Evolutionary conservation across 2,329 filamentous ascomycete species (phyloP), one percentile per base, ranked within the genome.

Genomic region (Byssothecium circinans): DNA sequence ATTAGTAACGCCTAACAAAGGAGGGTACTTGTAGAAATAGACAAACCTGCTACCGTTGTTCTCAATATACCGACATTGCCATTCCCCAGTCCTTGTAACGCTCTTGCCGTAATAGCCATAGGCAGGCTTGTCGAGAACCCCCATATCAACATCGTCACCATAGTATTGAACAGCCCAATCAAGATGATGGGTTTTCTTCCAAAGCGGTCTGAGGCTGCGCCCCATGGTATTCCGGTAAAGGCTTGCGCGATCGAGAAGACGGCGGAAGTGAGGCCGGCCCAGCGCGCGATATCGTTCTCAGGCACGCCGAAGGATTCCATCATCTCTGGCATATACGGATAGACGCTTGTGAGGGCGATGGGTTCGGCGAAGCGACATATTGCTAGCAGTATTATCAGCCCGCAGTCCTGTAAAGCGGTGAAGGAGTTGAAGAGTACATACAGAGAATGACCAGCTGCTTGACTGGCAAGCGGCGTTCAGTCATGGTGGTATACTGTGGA

Each of bases 321-420:
- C 60, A 73, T 70, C 43, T 72, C 70, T 89, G 92, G 30, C 85
- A 95, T 51, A 89, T 96, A 96, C 17, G 91, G 91, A 62, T 92
- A 95, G 71, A 96, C 94, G 65, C 89, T 94, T 1, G 91, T 96
- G 55, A 96, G 81, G 41, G 91, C 91, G 61, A 96, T 92, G 18
- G 91, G 91, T 72, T 96, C 91, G 43, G 91, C 89, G 58, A 96
- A 83, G 54, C 91, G 89, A 67, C 95, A 91, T 78, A 96, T 89
- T 69, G 90, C 91, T 95, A 61, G 22, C 18, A 37, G 33, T 29
- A 25, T 14, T 25, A 30, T n/a, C 42, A 43, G 53, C 19, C 14
- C 43, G 44, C n/a, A n/a, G 17, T 52, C 54, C 47, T 45, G 14
- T 7, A n/a, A 41, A 17, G 11, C 10, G 7, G 22, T 27, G 11